phyloP scores from a whole-genome alignment of 1,284 basidiomycete genomes.

The Paramarasmius palmivorus region DNA sequence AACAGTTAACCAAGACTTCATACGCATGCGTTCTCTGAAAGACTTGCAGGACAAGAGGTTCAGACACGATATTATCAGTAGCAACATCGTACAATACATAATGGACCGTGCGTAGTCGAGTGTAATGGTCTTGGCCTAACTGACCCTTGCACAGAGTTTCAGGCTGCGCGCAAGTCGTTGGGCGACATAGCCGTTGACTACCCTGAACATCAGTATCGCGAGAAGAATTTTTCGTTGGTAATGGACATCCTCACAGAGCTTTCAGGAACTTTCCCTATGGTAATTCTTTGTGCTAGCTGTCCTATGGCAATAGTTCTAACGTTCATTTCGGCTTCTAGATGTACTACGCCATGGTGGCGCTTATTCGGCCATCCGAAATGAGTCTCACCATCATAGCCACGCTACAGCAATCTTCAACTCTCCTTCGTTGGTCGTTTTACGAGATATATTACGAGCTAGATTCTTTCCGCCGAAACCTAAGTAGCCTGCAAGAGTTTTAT shows the following conservation, averaged over 20 bases:
- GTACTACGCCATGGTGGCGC: not conserved
- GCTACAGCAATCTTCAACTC: not conserved
- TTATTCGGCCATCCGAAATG: not conserved
- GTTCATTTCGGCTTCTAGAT: not conserved
- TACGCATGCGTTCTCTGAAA: constrained; percentile 15
- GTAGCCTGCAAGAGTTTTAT: not conserved
- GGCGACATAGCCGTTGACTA: constrained; percentile 12
- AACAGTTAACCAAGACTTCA: constrained; percentile 13
- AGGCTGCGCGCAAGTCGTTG: constrained; percentile 11
- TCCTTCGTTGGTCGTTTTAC: not conserved
- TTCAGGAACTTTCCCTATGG: constrained; percentile 16
- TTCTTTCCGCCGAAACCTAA: not conserved
- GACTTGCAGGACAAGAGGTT: constrained; percentile 15
- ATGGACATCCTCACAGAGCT: constrained; percentile 2
- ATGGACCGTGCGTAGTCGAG: constrained; percentile 4
- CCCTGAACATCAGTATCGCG: constrained; percentile 7
- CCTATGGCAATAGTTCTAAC: not conserved
- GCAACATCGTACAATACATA: constrained; percentile 17
- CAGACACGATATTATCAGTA: constrained; percentile 19
- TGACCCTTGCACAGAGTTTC: constrained; percentile 12
- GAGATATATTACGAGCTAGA: not conserved
- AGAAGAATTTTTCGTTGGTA: not conserved
- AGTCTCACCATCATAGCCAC: not conserved
- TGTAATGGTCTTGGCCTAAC: not conserved
- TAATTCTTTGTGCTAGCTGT: not conserved